phyloP scores from a whole-genome alignment of 306 rosid genomes.

The Boehmeria nivea region DNA sequence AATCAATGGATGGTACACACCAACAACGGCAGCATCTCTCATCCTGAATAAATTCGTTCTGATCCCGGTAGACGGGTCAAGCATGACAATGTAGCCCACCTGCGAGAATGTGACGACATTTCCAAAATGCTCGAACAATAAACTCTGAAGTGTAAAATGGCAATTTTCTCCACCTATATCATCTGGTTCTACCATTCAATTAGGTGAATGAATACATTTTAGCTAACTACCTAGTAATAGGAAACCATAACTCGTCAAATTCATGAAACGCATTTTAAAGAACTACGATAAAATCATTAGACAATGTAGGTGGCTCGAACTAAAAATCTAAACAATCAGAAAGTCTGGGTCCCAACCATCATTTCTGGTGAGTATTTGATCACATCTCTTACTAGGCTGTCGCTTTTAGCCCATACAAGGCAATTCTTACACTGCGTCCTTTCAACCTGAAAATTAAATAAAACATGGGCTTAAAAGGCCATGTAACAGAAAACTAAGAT shows the following conservation, averaged over 20 bases:
- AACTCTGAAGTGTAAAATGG: not conserved
- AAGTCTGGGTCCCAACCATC: constrained; percentile 34
- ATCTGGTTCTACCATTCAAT: not conserved
- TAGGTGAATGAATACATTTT: no score
- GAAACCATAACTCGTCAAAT: no score
- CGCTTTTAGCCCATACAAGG: constrained; percentile 84
- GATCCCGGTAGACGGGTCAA: constrained; percentile 54
- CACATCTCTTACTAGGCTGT: constrained; percentile 72
- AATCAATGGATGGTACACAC: constrained; percentile 75
- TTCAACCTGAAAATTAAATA: constrained; percentile 49
- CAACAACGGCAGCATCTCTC: constrained; percentile 77
- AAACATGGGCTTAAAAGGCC: not conserved
- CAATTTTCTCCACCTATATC: no score
- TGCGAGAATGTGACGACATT: constrained; percentile 32
- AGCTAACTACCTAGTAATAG: no score
- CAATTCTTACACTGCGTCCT: constrained; percentile 65
- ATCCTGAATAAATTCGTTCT: constrained; percentile 67
- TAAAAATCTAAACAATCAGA: not conserved
- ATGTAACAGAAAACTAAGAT: not conserved
- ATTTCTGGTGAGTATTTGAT: constrained; percentile 59
- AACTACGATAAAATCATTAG: no score
- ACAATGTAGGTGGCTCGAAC: no score
- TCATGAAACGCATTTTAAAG: no score
- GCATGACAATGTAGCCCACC: constrained; percentile 93
- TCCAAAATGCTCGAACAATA: not conserved